These are phyloP conservation scores for Lasiosphaeriaceae sp. DNA, from an alignment of 495 filamentous ascomycete genomes.

Conservation along the genomic window DNA sequence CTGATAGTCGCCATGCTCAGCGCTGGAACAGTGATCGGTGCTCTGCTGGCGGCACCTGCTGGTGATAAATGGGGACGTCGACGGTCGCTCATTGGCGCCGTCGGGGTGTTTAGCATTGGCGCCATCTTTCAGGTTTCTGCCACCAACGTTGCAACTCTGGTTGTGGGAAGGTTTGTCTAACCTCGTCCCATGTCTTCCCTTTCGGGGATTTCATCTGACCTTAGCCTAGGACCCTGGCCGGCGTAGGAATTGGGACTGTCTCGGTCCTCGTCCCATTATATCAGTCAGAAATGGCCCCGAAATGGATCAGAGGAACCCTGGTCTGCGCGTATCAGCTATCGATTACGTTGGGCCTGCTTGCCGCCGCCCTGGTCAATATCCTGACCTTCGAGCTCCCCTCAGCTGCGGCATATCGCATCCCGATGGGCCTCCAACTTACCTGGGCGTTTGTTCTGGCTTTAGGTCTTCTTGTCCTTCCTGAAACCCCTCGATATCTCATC, in stretches of 20 bases:
- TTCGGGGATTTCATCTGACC: not conserved
- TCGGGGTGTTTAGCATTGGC: slow-evolving; percentile 73
- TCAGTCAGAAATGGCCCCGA: slow-evolving; percentile 86
- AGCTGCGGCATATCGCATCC: slow-evolving; percentile 75
- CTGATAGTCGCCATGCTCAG: slow-evolving; percentile 85
- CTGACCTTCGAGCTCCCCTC: slow-evolving; percentile 60
- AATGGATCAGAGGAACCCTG: slow-evolving; percentile 88
- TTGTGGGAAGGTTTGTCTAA: slow-evolving; percentile 53
- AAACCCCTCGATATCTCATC: slow-evolving; percentile 85
- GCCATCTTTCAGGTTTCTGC: slow-evolving; percentile 77
- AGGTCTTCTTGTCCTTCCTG: slow-evolving; percentile 74
- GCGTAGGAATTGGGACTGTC: slow-evolving; percentile 78
- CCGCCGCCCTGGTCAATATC: slow-evolving; percentile 82
- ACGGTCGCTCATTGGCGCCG: slow-evolving; percentile 64
- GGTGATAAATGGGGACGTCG: slow-evolving; percentile 77
- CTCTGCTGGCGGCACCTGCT: slow-evolving; percentile 66
- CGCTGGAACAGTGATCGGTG: slow-evolving; percentile 80
- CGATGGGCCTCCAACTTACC: slow-evolving; percentile 77
- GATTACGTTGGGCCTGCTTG: slow-evolving; percentile 78
- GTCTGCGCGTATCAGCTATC: slow-evolving; percentile 88
- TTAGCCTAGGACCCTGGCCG: slow-evolving; percentile 58
- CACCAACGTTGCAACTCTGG: slow-evolving; percentile 54
- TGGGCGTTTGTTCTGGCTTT: slow-evolving; percentile 75
- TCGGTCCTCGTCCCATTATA: slow-evolving; percentile 81
- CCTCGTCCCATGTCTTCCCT: not conserved